Conservation (phyloP, 257 asterid species). For the Solanum neorickii region DNA sequence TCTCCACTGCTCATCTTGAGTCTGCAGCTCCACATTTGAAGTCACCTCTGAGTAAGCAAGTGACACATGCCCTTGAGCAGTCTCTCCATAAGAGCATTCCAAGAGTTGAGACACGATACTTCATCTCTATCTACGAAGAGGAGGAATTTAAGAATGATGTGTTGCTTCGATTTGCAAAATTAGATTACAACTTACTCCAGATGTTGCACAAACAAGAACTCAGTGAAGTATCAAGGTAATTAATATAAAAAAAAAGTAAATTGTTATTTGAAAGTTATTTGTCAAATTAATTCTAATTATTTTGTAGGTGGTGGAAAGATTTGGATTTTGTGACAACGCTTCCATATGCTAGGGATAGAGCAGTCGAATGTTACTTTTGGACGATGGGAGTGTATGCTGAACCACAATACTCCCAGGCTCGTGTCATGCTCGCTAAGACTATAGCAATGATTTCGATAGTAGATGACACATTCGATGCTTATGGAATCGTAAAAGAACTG, state of each 20-base stretch:
- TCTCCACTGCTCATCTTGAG: constrained; percentile 2
- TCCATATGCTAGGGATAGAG: neutral
- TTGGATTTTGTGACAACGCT: neutral
- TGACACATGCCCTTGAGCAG: constrained; percentile 15
- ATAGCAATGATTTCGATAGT: neutral
- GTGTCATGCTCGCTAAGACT: neutral
- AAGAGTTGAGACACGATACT: constrained; percentile 15
- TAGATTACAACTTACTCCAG: constrained; percentile 21
- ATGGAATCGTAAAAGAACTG: neutral
- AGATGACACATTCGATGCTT: neutral
- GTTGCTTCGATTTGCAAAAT: constrained; percentile 19
- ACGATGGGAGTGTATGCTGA: neutral
- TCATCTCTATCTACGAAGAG: constrained; percentile 14
- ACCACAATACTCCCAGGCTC: neutral
- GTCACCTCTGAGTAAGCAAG: constrained; percentile 11
- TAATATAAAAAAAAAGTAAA: no score
- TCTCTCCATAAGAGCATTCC: constrained; percentile 17
- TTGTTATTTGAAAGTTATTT: no score
- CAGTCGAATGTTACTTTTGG: neutral
- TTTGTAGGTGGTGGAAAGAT: neutral
- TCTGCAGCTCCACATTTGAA: neutral
- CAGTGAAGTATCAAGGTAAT: constrained; percentile 18
- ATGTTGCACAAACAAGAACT: constrained; percentile 21
- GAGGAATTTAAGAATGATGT: constrained; percentile 1
- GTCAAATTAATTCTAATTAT: no score